Conservation (phyloP, 2,329 filamentous ascomycete species). For the Diaporthe sp. region DNA sequence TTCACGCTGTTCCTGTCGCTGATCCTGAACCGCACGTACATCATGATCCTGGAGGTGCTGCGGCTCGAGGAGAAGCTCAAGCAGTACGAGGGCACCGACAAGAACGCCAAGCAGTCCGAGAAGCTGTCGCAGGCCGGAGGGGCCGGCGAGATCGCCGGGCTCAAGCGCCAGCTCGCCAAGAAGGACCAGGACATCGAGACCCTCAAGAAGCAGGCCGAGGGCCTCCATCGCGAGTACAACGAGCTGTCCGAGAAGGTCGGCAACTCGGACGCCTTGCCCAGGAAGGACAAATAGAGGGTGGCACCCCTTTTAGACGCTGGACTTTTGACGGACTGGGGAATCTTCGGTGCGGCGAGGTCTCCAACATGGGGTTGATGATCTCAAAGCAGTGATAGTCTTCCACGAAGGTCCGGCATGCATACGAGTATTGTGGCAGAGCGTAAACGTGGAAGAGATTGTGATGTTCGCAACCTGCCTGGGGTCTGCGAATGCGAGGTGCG, state of each 20-base stretch:
- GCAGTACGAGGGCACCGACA: conserved; percentile 78
- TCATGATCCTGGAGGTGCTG: conserved; percentile 94
- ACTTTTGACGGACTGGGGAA: neutral
- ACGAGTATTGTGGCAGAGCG: neutral
- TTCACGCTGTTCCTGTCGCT: conserved; percentile 99
- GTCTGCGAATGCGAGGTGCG: neutral
- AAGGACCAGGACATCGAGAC: conserved; percentile 88
- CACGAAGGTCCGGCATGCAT: neutral
- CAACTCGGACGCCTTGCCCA: conserved; percentile 64
- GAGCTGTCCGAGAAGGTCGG: conserved; percentile 87
- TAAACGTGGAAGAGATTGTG: neutral
- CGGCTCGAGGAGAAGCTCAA: conserved; percentile 93
- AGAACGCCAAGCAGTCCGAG: conserved; percentile 75
- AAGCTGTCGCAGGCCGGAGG: conserved; percentile 81
- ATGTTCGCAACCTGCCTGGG: neutral
- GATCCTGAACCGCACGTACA: conserved; percentile 99
- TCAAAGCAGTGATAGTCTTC: neutral
- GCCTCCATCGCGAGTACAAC: conserved; percentile 87
- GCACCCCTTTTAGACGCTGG: neutral
- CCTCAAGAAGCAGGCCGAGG: conserved; percentile 92
- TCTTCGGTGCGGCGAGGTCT: neutral
- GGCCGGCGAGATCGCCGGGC: conserved; percentile 79
- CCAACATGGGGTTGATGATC: too few species aligned
- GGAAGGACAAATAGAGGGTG: conserved; percentile 68
- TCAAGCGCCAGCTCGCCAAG: conserved; percentile 79